These are phyloP conservation scores for Ophiocordyceps camponoti-leonardi DNA, from an alignment of 2,329 filamentous ascomycete species.

Conservation along the genomic window DNA sequence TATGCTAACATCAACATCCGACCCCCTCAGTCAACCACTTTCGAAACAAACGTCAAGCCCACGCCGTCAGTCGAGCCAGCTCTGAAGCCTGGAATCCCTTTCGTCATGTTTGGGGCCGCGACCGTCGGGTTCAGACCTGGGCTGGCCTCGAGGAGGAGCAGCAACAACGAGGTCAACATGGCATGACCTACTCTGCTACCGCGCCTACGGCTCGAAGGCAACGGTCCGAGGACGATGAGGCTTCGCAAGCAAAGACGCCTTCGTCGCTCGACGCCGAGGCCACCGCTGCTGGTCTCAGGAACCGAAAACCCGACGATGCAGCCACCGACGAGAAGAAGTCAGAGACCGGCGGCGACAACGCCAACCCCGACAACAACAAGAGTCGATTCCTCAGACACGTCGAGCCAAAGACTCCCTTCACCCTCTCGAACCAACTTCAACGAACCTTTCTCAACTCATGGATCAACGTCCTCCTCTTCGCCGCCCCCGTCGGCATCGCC, in stretches of 20 bases:
- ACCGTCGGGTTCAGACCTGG: constrained; percentile 15
- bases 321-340: no score
- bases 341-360: constrained; percentile 6
- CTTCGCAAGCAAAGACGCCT: no score
- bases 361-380: constrained; percentile 22
- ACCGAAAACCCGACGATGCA: no score
- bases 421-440: constrained; percentile 47
- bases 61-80: constrained; percentile 21
- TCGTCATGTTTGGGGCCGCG: constrained; percentile 21
- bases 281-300: no score
- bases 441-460: constrained; percentile 67
- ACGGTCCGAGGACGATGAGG: no score
- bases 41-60: constrained; percentile 25
- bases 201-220: no score
- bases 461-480: constrained; percentile 58
- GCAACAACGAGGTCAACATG: constrained; percentile 7
- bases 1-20: neutral
- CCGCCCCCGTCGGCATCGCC: constrained; percentile 56
- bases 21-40: constrained; percentile 24
- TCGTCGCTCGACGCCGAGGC: no score
- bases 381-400: constrained; percentile 26
- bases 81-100: constrained; percentile 25
- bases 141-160: constrained; percentile 17
- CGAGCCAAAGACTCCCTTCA: constrained; percentile 37
- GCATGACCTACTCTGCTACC: no score